These are phyloP conservation scores for Tuber melanosporum DNA, from an alignment of 495 filamentous ascomycete species.

Conservation along the genomic window DNA sequence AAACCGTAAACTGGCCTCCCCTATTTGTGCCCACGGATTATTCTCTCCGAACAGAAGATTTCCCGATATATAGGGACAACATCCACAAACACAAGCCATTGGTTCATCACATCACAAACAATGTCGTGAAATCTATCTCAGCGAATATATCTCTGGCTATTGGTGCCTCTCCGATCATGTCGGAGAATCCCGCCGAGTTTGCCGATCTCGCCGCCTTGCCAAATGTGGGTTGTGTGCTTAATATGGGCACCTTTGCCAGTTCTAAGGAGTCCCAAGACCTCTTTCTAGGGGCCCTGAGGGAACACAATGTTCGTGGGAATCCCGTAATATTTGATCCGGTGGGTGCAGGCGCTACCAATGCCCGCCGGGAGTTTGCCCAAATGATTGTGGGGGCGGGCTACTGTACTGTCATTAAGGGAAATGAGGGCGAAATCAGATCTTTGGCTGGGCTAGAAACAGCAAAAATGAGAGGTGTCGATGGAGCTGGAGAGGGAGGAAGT, in stretches of 20 bases:
- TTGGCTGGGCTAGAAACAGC: constrained; percentile 48
- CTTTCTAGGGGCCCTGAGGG: constrained; percentile 53
- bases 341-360: constrained; percentile 73
- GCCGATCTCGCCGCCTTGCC: constrained; percentile 63
- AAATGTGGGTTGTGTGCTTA: constrained; percentile 77
- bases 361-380: constrained; percentile 64
- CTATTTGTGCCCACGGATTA: constrained; percentile 44
- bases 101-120: constrained; percentile 93
- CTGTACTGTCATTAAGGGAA: constrained; percentile 88
- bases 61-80: constrained; percentile 34
- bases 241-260: constrained; percentile 84
- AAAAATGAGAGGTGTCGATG: constrained; percentile 84
- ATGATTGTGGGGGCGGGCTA: constrained; percentile 67
- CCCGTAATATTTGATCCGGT: constrained; percentile 87
- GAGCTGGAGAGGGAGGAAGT: constrained; percentile 15
- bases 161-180: constrained; percentile 91
- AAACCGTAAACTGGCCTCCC: constrained; percentile 50
- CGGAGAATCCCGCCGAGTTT: constrained; percentile 77
- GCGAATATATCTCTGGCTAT: constrained; percentile 80
- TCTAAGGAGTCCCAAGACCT: constrained; percentile 59
- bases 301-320: constrained; percentile 68
- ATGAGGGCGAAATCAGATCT: constrained; percentile 81
- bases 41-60: neutral
- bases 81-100: constrained; percentile 61
- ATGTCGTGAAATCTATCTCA: constrained; percentile 84